Evolutionary conservation across 805 yeast species (phyloP), one percentile per base, ranked within the genome.

Genomic region (Sugiyamaella boreocaroliniensis): DNA sequence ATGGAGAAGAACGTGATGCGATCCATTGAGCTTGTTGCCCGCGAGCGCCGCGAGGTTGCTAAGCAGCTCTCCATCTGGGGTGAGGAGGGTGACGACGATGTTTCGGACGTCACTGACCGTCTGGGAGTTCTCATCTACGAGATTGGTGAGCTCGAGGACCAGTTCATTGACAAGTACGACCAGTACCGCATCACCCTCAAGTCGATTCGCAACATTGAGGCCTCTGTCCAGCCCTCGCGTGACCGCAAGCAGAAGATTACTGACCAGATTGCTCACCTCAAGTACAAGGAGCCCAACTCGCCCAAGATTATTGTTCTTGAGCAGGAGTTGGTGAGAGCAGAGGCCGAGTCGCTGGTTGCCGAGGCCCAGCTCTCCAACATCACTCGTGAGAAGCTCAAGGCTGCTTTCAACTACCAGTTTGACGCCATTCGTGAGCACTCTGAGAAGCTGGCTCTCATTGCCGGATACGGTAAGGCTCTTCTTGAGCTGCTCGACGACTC

Each of bases 271-370:
- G 98, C 98, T 58, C 89, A 88, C 75, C 82, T 92, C 75, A 93
- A 93, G 78, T 93, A 93, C 80, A 92, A 92, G 80, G 98, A 92
- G 73, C 98, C 99, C 59, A 89, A 86, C 75, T 89, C 97, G 51
- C 95, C 97, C 71, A 92, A 92, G 79, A 86, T 92, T 61, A 83
- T 87, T 60, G 92, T 90, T 51, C 82, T 92, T 71, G 99, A 92
- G 79, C 98, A 93, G 77, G 98, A 93, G 76, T 81, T 93, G 70
- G 98, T 93, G 62, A 85, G 99, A 75, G 97, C 98, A 49, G 99
- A 92, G 79, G 98, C 98, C 61, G 98, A 93, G 77, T 89, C 97
- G 49, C 82, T 92, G 64, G 99, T 92, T 65, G 99, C 99, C 55
- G 99, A 92, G 78, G 98, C 98, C 55, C 99, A 92, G 78, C 82